A percentile compares a stretch with the other conserved stretches of the same genome.
These are phyloP conservation scores for Pholiota conissans DNA, from an alignment of 768 basidiomycete species.

Conservation along the genomic window DNA sequence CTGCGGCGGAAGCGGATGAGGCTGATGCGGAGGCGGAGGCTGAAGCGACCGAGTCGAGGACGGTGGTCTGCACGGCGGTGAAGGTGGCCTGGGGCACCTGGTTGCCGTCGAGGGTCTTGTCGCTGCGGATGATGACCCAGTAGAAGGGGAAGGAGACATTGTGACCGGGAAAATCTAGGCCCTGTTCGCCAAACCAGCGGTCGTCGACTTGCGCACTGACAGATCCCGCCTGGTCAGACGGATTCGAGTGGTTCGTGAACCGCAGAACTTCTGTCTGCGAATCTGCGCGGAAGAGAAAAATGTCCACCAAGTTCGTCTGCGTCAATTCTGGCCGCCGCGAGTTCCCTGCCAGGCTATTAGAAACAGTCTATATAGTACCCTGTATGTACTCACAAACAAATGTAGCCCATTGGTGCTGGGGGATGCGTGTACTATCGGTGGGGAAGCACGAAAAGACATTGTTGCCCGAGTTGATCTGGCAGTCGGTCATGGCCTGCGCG, in stretches of 20 bases:
- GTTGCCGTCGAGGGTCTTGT: conserved; percentile 55
- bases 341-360: conserved; percentile 83
- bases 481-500: conserved; percentile 45
- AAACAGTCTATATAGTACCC: too few relatives aligned
- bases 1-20: conserved; percentile 50
- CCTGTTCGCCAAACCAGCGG: conserved; percentile 66
- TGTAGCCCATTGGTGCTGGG: conserved; percentile 75
- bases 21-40: conserved; percentile 51
- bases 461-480: conserved; percentile 64
- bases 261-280: conserved; percentile 50
- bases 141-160: conserved; percentile 70
- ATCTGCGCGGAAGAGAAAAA: conserved; percentile 79
- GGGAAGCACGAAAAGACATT: conserved; percentile 80
- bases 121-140: conserved; percentile 72
- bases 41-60: conserved; percentile 63
- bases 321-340: conserved; percentile 64
- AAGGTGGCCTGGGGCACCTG: conserved; percentile 72
- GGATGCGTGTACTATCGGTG: conserved; percentile 46
- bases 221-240: conserved; percentile 54
- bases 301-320: conserved; percentile 64
- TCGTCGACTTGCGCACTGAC: conserved; percentile 65
- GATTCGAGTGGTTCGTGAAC: conserved; percentile 41
- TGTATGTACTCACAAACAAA: conserved; percentile 85
- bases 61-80: conserved; percentile 61
- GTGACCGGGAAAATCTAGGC: conserved; percentile 45